Evolutionary conservation across 257 asterid species (phyloP), one percentile per base, ranked within the genome.

Genomic region (Jacaranda mimosifolia): DNA sequence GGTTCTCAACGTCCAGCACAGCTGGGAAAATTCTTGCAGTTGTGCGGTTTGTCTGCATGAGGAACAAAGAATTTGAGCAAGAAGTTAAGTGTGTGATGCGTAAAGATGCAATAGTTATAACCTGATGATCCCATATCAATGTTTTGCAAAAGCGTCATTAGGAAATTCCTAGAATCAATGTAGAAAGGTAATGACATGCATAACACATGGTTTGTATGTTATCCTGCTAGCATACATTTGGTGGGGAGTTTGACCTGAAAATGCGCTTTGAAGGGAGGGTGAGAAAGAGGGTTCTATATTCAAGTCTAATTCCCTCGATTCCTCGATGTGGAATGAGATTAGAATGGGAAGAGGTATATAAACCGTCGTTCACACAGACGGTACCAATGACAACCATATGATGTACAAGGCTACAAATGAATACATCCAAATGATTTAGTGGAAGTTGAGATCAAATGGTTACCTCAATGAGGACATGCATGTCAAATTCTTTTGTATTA

Each of bases 381-480:
- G n/a, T 10, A 48, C 55, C 55, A 11, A 48, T 48, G n/a, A 12
- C 55, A 48, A 48, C 55, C 55, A 48, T 15, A 48, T 48, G 55
- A 48, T 48, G n/a, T 48, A 48, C 15, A 11, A 48, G 15, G n/a
- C 55, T 10, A 10, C n/a, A 13, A 11, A 11, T 10, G 55, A 13
- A 3, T 35, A 40, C 15, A 21, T 15, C 19, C 21, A 45, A 45
- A 9, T 45, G 9, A 9, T 60, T 39, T 10, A 43, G 13, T 48
- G 57, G 42, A 68, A 4, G 4, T 9, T 46, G 17, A 51, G 63
- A 56, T 12, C 59, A 72, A 63, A 63, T 15, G 55, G 68, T 70
- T 73, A 90, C 99, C 98, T 96, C 99, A 63, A 96, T 96, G 87
- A 96, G 91, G 78, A 96, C 99, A 77, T 96, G 99, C 98, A 93